These are phyloP conservation scores for Albophoma yamanashiensis DNA, from an alignment of 2,329 filamentous ascomycete species.

Conservation along the genomic window DNA sequence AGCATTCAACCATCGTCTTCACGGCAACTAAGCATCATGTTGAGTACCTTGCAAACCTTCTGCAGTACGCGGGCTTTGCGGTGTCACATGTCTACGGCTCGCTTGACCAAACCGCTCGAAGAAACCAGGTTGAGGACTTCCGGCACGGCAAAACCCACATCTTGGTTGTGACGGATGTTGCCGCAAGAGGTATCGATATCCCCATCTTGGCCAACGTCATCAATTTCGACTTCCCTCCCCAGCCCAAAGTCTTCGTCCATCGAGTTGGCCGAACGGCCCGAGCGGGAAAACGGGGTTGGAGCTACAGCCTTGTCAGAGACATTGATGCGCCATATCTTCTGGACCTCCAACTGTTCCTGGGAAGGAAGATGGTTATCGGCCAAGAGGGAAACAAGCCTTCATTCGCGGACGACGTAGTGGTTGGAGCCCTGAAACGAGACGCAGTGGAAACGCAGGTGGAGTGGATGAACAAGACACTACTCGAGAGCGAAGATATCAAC, in stretches of 20 bases:
- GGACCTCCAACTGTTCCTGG: conserved; percentile 88
- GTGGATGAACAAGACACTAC: conserved; percentile 69
- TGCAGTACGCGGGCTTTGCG: conserved; percentile 73
- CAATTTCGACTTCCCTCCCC: conserved; percentile 96
- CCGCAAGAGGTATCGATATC: conserved; percentile 95
- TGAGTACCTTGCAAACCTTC: conserved; percentile 76
- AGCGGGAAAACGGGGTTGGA: conserved; percentile 88
- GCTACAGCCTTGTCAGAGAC: conserved; percentile 83
- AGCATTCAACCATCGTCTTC: conserved; percentile 91
- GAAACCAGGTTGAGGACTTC: conserved; percentile 87
- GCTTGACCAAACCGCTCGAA: conserved; percentile 85
- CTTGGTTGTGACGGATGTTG: conserved; percentile 91
- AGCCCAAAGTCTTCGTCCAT: conserved; percentile 94
- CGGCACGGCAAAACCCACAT: conserved; percentile 77
- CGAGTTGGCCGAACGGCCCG: conserved; percentile 91
- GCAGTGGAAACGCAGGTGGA: conserved; percentile 67
- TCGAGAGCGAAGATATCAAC: conserved; percentile 64
- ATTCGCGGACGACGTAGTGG: conserved; percentile 73
- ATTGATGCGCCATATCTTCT: conserved; percentile 85
- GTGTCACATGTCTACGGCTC: conserved; percentile 93
- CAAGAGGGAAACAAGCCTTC: conserved; percentile 52
- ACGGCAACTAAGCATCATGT: conserved; percentile 95
- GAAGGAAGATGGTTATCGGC: conserved; percentile 71
- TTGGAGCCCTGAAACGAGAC: conserved; percentile 66
- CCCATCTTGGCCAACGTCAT: conserved; percentile 93